These are phyloP conservation scores for Scutellaria galericulata DNA, from an alignment of 257 asterid species.

Conservation along the genomic window DNA sequence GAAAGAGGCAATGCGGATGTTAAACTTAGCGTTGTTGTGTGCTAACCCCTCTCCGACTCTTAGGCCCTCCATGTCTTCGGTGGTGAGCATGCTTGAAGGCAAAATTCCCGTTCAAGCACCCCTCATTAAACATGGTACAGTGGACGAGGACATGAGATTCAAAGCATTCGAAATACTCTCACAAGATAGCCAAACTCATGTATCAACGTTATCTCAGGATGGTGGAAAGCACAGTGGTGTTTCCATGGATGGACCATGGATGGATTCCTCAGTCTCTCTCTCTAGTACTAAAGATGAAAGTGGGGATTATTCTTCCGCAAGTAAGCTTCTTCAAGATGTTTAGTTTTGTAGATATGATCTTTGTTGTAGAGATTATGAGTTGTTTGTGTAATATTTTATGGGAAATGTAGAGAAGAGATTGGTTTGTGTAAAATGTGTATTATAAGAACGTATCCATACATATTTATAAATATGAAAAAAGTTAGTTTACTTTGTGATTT, in stretches of 20 bases:
- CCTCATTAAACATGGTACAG: slow-evolving; percentile 51
- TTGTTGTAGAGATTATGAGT: neutral
- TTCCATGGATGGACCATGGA: too few relatives aligned
- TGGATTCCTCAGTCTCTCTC: slow-evolving; percentile 61
- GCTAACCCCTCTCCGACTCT: slow-evolving; percentile 81
- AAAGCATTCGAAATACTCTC: slow-evolving; percentile 71
- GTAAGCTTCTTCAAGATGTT: slow-evolving; percentile 49
- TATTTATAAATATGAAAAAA: too few relatives aligned
- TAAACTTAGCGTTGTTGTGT: slow-evolving; percentile 67
- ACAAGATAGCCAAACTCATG: slow-evolving; percentile 66
- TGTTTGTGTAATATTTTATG: neutral
- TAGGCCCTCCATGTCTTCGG: slow-evolving; percentile 84
- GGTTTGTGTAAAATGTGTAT: neutral
- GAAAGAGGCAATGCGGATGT: slow-evolving; percentile 70
- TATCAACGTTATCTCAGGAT: slow-evolving; percentile 51
- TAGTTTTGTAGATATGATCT: slow-evolving; percentile 21
- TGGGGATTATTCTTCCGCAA: slow-evolving; percentile 41
- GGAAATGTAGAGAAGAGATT: neutral
- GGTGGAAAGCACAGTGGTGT: slow-evolving; percentile 51
- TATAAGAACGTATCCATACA: neutral
- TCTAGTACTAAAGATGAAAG: slow-evolving; percentile 46
- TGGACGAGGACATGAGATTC: slow-evolving; percentile 54
- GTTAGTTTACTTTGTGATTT: too few relatives aligned
- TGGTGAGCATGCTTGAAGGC: slow-evolving; percentile 86
- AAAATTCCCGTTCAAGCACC: slow-evolving; percentile 79